Base-by-base conservation (phyloP, 495 filamentous ascomycete species). In the Hypoxylon fragiforme region DNA sequence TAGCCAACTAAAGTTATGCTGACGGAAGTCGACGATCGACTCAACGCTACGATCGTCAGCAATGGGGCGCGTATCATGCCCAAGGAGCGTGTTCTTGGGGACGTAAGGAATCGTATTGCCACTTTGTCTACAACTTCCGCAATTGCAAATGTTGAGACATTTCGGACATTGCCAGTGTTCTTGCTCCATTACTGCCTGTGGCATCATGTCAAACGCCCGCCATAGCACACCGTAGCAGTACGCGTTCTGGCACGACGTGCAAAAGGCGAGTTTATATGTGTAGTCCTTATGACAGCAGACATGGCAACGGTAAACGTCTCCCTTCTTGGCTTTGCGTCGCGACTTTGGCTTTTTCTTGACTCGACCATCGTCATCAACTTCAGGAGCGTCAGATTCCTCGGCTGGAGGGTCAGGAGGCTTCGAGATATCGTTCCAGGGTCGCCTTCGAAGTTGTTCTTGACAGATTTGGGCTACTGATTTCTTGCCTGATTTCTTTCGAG, bases 181-280 rank as follows among this genome's bases (percentile, higher is more conserved):
- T 24, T 87, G 78, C 61, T 91, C 85, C 86, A 97, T 87, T 0
- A 87, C 79, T 7, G 81, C 73, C 61, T 87, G 81, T 0, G 94
- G 94, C 76, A 86, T 84, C 54, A 90, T 77, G 66, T 97, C 92
- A 63, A 95, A 96, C 4, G 88, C 91, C 26, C 94, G 79, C 69
- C 87, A 97, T 0, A 98, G 75, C 28, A 82, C 87, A 12, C 94
- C 92, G 65, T 90, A 97, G 68, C 94, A 95, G 60, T 92, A 97
- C 2, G 81, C 77, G 11, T 82, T 73, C 6, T 75, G 76, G 62
- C 94, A 98, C 12, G 74, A 83, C 1, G 83, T 80, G 69, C 94
- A 98, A 31, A 80, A 77, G 2, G 85, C 86, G 44, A 92, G 77
- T 67, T 89, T 94, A 85, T 95, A 96, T 11, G 73, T 79, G 13